Base-by-base conservation (phyloP, 2,329 filamentous ascomycete species). In the Thielaviopsis musarum region DNA sequence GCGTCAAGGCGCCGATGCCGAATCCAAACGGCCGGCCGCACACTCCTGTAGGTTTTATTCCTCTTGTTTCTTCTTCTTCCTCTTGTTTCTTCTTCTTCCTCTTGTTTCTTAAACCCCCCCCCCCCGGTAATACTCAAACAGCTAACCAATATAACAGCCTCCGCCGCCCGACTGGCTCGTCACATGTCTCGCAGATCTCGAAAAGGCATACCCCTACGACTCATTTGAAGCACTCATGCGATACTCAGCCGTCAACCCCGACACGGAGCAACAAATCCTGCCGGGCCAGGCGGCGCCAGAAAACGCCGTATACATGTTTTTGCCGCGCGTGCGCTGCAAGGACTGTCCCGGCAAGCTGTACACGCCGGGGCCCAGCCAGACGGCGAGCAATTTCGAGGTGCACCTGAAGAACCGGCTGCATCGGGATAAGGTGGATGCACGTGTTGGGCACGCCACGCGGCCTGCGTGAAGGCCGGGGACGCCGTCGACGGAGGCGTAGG, bases 331-430 rank as follows among this genome's bases (percentile, higher is more conserved):
- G 64, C 80, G 88, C 61, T 98, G 93, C 70, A 81, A 85, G 54
- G 93, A 98, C 70, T 97, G 93, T 69, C 88, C 89, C 0, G 89
- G 88, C 30, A 97, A 96, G 71, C 75, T 95, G 12, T 98, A 98
- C 71, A 95, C 91, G 0, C 88, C 91, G 0, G 88, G 90, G 0
- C 89, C 91, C 0, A 88, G 85, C 24, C 86, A 80, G 69, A 90
- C 89, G 2, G 87, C 91, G 5, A 84, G 84, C 53, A 95, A 95
- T 68, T 98, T 98, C 64, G 88, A 95, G 71, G 83, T 94, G 1
- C 93, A 98, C 73, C 75, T 97, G 55, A 88, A 85, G 70, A 96
- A 95, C 70, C 81, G 87, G 52, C 76, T 79, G 57, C 93, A 98
- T 70, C 80, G 84, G 66, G 82, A 88, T 65, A 80, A 80, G 65